phyloP scores from a whole-genome alignment of 1,139 yeast genomes.

The Yamadazyma siamensis region DNA sequence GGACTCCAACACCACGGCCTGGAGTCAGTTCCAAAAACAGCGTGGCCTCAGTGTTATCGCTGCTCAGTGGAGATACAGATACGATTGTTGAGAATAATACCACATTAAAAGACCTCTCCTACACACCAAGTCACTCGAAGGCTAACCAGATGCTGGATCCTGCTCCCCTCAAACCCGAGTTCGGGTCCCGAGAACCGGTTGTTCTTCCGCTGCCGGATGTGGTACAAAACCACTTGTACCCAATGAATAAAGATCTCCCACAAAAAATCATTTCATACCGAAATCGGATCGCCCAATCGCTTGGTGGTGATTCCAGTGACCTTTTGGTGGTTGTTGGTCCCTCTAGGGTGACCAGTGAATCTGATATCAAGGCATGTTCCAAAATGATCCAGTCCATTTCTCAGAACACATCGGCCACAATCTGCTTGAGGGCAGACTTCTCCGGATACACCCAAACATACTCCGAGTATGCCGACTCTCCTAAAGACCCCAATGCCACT shows the following conservation, averaged over 20 bases:
- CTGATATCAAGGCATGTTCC: conserved; percentile 38
- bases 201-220: conserved; percentile 45
- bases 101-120: too few species aligned
- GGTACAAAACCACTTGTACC: conserved; percentile 38
- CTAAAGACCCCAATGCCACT: conserved; percentile 21
- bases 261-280: conserved; percentile 25
- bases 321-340: conserved; percentile 44
- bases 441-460: conserved; percentile 21
- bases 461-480: conserved; percentile 4
- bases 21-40: too few species aligned
- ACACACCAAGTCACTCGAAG: too few species aligned
- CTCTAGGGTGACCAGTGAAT: conserved; percentile 20
- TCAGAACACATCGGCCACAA: too few species aligned
- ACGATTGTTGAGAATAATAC: too few species aligned
- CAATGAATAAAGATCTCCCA: conserved; percentile 24
- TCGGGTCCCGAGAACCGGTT: conserved; percentile 31
- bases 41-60: too few species aligned
- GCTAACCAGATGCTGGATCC: too few species aligned
- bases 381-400: too few species aligned
- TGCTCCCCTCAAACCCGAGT: too few species aligned
- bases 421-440: conserved; percentile 32
- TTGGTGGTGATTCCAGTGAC: conserved; percentile 16
- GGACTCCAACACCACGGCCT: too few species aligned
- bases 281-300: conserved; percentile 12
- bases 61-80: too few species aligned